Base-by-base conservation (phyloP, 2,329 filamentous ascomycete species). In the Aspergillus fijiensis region DNA sequence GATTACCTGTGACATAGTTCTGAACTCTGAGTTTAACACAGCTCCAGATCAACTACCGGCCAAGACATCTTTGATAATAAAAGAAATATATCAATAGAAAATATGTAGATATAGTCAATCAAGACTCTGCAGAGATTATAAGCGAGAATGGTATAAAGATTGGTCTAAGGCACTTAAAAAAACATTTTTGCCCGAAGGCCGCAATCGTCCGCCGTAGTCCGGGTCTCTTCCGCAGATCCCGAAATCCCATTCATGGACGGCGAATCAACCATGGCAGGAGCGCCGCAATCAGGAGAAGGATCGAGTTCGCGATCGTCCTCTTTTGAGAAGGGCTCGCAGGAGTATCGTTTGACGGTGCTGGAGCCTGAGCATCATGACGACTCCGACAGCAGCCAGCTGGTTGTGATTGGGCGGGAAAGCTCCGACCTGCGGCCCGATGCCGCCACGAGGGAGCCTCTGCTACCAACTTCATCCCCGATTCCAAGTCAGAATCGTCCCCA, bases 371-470 rank as follows among this genome's bases (percentile, higher is more conserved):
- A 60, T 58, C 27, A 29, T 9, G 27, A 29, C 27, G 57, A 60
- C 42, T 60, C 56, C 19, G 58, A 51, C 21, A 61, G 31, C 51
- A 59, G 50, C 49, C 58, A 62, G 51, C 60, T 63, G n/a, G 45
- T 63, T 55, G 39, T 51, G 45, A 54, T 61, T 33, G 55, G 49
- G 16, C 62, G 67, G 58, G 58, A 52, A n/a, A 68, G 67, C 49
- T 59, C 58, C 56, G 66, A 68, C 50, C 57, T 51, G 19, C 59
- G 61, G 49, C 58, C 52, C 54, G 55, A 60, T 33, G 49, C 57
- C 11, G 59, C 53, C 54, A 62, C 64, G 27, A 62, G 57, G 23
- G 65, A 69, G 19, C 67, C 67, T 21, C 64, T 69, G 12, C 61
- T 69, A 47, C 67, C 67, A 39, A 65, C 63, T 7, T 61, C 65